Base-by-base conservation (phyloP, 2,329 filamentous ascomycete species). In the Metarhizium rileyi region DNA sequence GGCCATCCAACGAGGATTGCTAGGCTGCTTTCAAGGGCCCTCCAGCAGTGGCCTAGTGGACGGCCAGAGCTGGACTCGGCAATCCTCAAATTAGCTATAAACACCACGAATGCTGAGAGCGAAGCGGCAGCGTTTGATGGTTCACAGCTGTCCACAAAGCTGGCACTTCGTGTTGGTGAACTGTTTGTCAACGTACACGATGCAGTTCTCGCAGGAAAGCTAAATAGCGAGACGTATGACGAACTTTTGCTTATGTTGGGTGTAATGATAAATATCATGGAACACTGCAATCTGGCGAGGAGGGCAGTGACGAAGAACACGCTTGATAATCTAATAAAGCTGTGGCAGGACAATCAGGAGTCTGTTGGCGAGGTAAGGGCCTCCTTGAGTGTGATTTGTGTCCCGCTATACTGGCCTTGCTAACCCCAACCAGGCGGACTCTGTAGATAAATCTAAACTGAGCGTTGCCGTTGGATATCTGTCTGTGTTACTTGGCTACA, bases 391-490 rank as follows among this genome's bases (percentile, higher is more conserved):
- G 27, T n/a, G 25, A 14, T 18, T 27, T 16, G 28, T 14, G 10
- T 47, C 38, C 8, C n/a, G n/a, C 23, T 2, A 27, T 23, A 4
- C 12, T 23, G 18, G n/a, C 16, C 22, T n/a, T 48, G 40, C 46
- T 49, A 20, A 52, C 7, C 6, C 16, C 2, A 36, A 18, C 27
- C 55, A 87, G 78, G 83, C 81, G 51, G 81, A 85, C 58, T 86
- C 83, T 1, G 76, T 83, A 50, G 80, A 88, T 60, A 87, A 90
- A 61, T 84, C 83, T 25, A 83, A 86, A 52, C 76, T 86, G 46
- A 89, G 90, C 57, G 89, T 97, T 26, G 84, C 86, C 1, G 82
- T 91, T 63, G 90, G 89, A 16, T 96, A 95, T 63, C 74, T 96
- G 23, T 83, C 89, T 1, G 83, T 96, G 14, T 73, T 95, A 5